Percentiles rank a stretch among this genome's conserved stretches.
Evolutionary conservation across 2,329 filamentous ascomycete genomes (phyloP).

Genomic region (Zasmidium cellare): DNA sequence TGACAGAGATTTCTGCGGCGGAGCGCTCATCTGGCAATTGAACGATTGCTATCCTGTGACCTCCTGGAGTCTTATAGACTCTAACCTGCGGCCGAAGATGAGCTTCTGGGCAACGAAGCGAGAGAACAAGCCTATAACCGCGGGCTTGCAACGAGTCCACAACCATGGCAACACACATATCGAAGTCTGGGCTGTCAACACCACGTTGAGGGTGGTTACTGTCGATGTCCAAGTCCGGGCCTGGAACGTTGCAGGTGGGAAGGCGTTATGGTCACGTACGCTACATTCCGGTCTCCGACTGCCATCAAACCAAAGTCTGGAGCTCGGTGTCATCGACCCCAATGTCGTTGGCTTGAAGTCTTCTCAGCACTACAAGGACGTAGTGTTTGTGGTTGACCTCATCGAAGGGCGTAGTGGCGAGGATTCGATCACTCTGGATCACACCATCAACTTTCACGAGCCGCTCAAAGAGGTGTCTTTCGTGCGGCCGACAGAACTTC

Average conservation of each 20-base stretch:
- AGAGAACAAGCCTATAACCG: conserved; percentile 1
- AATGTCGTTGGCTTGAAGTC: background rate
- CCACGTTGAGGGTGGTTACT: background rate
- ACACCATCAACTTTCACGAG: conserved; percentile 1
- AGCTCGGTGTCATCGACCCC: background rate
- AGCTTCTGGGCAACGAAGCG: background rate
- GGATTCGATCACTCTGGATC: too few species aligned
- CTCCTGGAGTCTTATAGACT: background rate
- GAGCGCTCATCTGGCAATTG: background rate
- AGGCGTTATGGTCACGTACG: background rate
- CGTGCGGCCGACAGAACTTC: background rate
- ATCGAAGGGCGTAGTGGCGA: background rate
- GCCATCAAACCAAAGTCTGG: background rate
- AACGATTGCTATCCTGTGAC: background rate
- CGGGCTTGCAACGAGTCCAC: background rate
- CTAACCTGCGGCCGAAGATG: background rate
- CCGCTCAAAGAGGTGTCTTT: background rate
- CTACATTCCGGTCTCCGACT: background rate
- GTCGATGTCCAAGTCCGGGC: background rate
- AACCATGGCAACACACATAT: background rate
- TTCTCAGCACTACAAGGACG: background rate
- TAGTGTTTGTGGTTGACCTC: background rate
- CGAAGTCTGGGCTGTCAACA: conserved; percentile 2
- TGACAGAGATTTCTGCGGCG: background rate
- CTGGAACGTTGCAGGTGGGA: background rate